Evolutionary conservation across 371 early-diverging fungal genomes (phyloP).

Genomic region (Rhizopus microsporus): DNA sequence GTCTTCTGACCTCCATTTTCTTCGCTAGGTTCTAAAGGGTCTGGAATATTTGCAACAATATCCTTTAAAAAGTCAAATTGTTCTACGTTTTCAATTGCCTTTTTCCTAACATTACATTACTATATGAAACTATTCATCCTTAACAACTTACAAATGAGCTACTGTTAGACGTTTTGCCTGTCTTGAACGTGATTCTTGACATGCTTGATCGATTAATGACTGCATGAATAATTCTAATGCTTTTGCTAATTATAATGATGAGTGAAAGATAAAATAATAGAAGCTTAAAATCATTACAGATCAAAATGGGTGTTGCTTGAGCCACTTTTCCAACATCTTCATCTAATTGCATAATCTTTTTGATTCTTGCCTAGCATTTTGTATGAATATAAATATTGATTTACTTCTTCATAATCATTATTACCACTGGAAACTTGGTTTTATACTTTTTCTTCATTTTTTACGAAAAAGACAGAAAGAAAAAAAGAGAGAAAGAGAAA

Average conservation of each 20-base stretch:
- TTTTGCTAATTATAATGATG: slow-evolving; percentile 61
- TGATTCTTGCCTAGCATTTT: slow-evolving; percentile 92
- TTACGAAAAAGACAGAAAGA: slow-evolving; percentile 4
- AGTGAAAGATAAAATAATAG: slow-evolving; percentile 1
- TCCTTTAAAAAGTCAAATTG: slow-evolving; percentile 94
- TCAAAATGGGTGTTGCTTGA: slow-evolving; percentile 95
- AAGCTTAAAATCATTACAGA: slow-evolving; percentile 65
- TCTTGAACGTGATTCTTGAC: slow-evolving; percentile 77
- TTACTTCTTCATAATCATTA: slow-evolving; percentile 8
- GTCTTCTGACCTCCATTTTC: slow-evolving; percentile 3
- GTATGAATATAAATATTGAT: background rate
- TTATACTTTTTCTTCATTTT: slow-evolving; percentile 86
- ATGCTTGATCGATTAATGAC: slow-evolving; percentile 83
- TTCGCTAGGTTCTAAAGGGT: slow-evolving; percentile 58
- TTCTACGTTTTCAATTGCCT: slow-evolving; percentile 80
- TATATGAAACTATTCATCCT: background rate
- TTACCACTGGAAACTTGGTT: slow-evolving; percentile 89
- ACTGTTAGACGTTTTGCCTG: slow-evolving; percentile 83
- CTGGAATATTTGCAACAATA: slow-evolving; percentile 83
- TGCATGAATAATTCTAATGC: slow-evolving; percentile 95
- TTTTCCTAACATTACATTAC: slow-evolving; percentile 61
- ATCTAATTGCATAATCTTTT: slow-evolving; percentile 99
- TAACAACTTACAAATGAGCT: slow-evolving; percentile 75
- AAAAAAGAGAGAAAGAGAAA: slow-evolving; percentile 1
- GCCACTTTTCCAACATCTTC: slow-evolving; percentile 99